phyloP scores from a whole-genome alignment of 495 filamentous ascomycete genomes.

The Podospora anserina region DNA sequence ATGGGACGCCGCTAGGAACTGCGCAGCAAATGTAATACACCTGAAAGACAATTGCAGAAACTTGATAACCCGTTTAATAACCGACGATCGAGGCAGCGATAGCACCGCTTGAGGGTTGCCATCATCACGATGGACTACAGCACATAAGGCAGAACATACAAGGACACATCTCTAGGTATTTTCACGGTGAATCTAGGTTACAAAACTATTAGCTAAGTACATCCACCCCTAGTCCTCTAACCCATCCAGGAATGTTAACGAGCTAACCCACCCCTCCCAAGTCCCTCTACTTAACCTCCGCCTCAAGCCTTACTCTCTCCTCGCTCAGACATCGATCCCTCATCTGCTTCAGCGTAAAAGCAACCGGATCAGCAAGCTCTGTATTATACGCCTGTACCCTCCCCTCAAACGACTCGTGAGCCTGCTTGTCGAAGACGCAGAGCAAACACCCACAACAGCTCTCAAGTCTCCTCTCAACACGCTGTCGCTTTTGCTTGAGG shows the following conservation, averaged over 20 bases:
- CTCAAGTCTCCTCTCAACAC: not conserved
- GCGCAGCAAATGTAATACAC: no score
- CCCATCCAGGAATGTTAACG: no score
- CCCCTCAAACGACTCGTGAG: not conserved
- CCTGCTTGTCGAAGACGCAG: not conserved
- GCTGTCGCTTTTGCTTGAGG: not conserved
- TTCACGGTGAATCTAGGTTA: no score
- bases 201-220: no score
- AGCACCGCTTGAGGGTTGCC: not conserved
- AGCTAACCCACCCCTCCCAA: not conserved
- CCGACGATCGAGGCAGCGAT: no score
- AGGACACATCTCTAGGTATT: no score
- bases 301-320: not conserved
- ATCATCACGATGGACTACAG: no score
- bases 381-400: not conserved
- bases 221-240: no score
- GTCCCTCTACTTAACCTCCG: not conserved
- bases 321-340: not conserved
- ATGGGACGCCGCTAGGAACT: no score
- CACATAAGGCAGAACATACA: no score
- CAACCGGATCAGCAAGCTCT: not conserved
- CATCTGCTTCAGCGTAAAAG: slow-evolving; percentile 1
- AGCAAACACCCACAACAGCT: not conserved
- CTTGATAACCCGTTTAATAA: no score
- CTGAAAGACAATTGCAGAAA: no score